Base-by-base conservation (phyloP, 2,329 filamentous ascomycete species). In the Tolypocladium tropicale region DNA sequence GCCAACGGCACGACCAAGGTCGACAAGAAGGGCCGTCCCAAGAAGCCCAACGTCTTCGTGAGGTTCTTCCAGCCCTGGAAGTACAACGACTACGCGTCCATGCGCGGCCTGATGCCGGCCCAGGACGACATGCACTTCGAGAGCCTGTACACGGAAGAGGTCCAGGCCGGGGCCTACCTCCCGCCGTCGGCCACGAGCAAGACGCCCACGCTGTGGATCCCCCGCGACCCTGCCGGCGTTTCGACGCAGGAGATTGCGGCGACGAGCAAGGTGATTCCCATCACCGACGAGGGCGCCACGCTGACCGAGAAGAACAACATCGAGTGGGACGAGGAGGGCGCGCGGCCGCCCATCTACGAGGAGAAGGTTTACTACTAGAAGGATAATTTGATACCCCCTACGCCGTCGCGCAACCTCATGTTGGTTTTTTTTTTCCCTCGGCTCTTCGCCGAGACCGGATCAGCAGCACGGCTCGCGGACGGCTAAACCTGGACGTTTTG, bases 41-140 rank as follows among this genome's bases (percentile, higher is more conserved):
- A 77, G 69, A 78, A 79, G 65, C 77, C 77, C 48, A 79, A 79
- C 64, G 67, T 84, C 55, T 65, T 85, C 56, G 65, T 70, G 57
- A 81, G 78, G 62, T 89, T 83, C 75, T 72, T 95, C 57, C 86
- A 88, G 68, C 91, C 91, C 0, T 90, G 93, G 78, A 74, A 83
- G 57, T 89, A 89, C 67, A 76, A 81, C 59, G 83, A 89, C 71
- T 95, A 94, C 70, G 72, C 76, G 18, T 78, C 83, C 3, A 78
- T 95, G 65, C 87, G 89, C 53, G 78, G 79, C 50, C 76, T 93
- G 16, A 83, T 94, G 0, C 89, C 89, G 0, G 75, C 78, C 36
- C 76, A 78, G 49, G 71, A 80, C 36, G 65, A 71, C 10, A 60
- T 74, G 11, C 70, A 75, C 30, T 63, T 75, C 0, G 73, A 80